phyloP scores from a whole-genome alignment of 2,329 filamentous ascomycete genomes.

The Pseudogymnoascus sp. region DNA sequence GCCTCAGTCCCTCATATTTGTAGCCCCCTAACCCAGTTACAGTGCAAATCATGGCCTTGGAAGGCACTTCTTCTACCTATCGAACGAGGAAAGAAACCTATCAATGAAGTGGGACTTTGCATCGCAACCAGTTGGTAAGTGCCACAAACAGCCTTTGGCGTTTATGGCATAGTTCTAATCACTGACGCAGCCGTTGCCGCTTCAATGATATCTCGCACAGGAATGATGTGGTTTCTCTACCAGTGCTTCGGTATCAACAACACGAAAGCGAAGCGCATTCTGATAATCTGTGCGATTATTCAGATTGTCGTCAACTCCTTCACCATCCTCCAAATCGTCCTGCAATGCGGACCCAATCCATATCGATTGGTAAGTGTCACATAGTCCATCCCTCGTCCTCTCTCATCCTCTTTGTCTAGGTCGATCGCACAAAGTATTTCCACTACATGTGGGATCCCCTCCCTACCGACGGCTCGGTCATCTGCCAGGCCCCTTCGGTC shows the following conservation, averaged over 20 bases:
- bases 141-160: not conserved
- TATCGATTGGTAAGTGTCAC: slow-evolving; percentile 24
- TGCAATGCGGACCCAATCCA: slow-evolving; percentile 33
- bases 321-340: slow-evolving; percentile 32
- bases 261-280: slow-evolving; percentile 27
- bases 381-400: not conserved
- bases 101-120: slow-evolving; percentile 29
- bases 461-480: slow-evolving; percentile 31
- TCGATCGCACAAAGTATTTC: slow-evolving; percentile 30
- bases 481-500: slow-evolving; percentile 30
- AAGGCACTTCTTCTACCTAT: slow-evolving; percentile 31
- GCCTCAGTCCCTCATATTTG: not conserved
- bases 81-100: slow-evolving; percentile 21
- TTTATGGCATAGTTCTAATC: slow-evolving; percentile 5
- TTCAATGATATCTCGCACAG: slow-evolving; percentile 32
- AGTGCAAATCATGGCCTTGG: slow-evolving; percentile 31
- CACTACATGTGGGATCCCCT: slow-evolving; percentile 36
- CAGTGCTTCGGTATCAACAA: slow-evolving; percentile 32
- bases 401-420: not conserved
- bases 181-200: slow-evolving; percentile 27
- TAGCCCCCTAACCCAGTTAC: not conserved
- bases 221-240: slow-evolving; percentile 34
- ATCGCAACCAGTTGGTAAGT: slow-evolving; percentile 22
- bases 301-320: slow-evolving; percentile 32
- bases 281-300: slow-evolving; percentile 30